Conservation (phyloP, 371 early-diverging fungal species). For the Rhizopus microsporus region DNA sequence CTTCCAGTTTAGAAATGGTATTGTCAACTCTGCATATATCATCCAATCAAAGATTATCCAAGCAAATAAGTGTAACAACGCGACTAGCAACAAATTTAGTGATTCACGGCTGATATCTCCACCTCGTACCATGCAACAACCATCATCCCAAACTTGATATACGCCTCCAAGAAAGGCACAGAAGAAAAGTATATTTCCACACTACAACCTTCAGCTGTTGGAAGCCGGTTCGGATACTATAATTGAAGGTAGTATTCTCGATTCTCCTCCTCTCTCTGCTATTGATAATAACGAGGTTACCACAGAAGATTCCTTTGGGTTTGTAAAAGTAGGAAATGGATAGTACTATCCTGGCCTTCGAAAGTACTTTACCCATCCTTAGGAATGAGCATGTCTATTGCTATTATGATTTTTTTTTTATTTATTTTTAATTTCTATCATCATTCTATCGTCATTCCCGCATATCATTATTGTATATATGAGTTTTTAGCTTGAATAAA, state of each 20-base stretch:
- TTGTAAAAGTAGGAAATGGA: not conserved
- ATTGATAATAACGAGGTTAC: not conserved
- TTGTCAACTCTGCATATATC: constrained; percentile 6
- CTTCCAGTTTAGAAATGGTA: constrained; percentile 4
- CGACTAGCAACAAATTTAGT: constrained; percentile 4
- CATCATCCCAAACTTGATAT: constrained; percentile 2
- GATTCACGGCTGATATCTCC: not conserved
- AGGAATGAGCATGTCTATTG: not conserved
- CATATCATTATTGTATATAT: no score
- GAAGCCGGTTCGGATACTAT: constrained; percentile 7
- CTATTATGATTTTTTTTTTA: not conserved
- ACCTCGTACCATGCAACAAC: constrained; percentile 3
- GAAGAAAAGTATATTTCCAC: constrained; percentile 7
- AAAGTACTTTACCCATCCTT: no score
- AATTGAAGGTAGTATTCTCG: not conserved
- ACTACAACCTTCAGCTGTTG: constrained; percentile 3
- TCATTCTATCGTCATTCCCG: constrained; percentile 1
- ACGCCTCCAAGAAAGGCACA: constrained; percentile 2
- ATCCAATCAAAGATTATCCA: constrained; percentile 7
- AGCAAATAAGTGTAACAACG: constrained; percentile 1
- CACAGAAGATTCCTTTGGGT: not conserved
- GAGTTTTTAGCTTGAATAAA: no score
- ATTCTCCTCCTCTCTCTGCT: not conserved
- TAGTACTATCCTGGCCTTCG: no score
- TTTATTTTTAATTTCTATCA: not conserved